Conservation (phyloP, 768 basidiomycete species). For the Holtermannia corniformis region DNA sequence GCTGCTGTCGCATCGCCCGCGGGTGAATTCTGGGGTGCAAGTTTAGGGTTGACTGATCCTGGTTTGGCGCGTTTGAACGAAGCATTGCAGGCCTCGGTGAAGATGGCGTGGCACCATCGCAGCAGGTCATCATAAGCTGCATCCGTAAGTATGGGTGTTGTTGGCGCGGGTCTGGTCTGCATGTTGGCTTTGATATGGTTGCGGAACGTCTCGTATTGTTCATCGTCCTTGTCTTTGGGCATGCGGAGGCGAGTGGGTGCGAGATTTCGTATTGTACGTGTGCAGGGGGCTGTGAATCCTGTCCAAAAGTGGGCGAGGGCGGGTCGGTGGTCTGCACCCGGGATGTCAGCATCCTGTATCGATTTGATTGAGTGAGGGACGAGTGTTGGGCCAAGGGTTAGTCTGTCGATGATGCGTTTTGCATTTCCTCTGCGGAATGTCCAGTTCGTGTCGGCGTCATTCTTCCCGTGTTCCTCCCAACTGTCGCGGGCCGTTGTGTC, state of each 20-base stretch:
- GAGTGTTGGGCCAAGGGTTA: neutral
- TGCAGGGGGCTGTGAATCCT: neutral
- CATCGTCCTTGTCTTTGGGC: neutral
- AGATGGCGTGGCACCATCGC: neutral
- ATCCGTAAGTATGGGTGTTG: neutral
- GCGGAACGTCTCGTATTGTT: neutral
- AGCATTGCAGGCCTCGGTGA: neutral
- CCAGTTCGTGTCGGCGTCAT: neutral
- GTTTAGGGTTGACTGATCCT: neutral
- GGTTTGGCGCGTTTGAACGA: neutral
- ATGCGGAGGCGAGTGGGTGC: constrained; percentile 1
- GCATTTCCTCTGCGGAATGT: neutral
- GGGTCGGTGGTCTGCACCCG: constrained; percentile 4
- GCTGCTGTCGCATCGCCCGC: neutral
- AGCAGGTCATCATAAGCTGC: neutral
- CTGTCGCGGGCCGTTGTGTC: constrained; percentile 1
- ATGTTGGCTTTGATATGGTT: neutral
- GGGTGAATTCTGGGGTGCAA: neutral
- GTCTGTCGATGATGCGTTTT: constrained; percentile 3
- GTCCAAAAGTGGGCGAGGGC: neutral
- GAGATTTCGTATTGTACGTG: neutral
- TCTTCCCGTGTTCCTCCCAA: neutral
- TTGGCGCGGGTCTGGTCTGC: neutral
- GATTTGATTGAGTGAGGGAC: neutral
- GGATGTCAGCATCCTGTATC: neutral